These are phyloP conservation scores for Tilletiopsis washingtonensis DNA, from an alignment of 1,284 basidiomycete genomes.

Conservation along the genomic window DNA sequence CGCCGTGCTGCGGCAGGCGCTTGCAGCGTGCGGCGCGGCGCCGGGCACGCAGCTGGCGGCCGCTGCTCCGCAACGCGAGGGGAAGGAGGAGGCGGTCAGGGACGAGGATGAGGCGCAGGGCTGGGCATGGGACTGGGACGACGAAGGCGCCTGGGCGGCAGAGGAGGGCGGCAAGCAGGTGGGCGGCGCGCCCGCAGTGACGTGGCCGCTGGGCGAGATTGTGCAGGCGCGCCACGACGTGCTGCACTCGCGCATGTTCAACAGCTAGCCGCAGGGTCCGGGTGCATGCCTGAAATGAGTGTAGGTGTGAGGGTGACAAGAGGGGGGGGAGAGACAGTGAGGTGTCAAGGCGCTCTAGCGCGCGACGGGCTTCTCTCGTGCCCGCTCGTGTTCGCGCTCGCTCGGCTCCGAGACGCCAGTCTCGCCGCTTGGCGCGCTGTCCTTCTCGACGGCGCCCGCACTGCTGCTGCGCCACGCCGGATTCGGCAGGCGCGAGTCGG, in stretches of 20 bases:
- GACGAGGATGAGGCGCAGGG: conserved; percentile 19
- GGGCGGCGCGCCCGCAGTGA: neutral
- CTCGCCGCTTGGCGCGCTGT: no score
- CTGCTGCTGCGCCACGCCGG: neutral
- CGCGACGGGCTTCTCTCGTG: no score
- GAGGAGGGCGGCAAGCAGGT: neutral
- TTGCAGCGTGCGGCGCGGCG: conserved; percentile 1
- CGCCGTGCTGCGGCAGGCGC: conserved; percentile 15
- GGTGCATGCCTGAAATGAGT: no score
- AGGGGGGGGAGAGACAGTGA: no score
- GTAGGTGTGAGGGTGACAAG: no score
- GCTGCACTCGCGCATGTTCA: conserved; percentile 93
- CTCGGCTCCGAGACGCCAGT: no score
- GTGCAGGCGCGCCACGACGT: conserved; percentile 81
- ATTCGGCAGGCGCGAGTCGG: neutral
- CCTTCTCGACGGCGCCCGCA: no score
- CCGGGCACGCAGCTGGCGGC: neutral
- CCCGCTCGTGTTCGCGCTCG: no score
- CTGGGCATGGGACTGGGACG: conserved; percentile 43
- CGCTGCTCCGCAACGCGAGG: neutral
- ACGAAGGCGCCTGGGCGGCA: conserved; percentile 45
- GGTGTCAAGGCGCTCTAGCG: no score
- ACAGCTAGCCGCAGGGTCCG: no score
- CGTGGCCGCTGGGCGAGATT: conserved; percentile 92
- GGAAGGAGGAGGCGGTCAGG: conserved; percentile 6